Conservation (phyloP, 2,329 filamentous ascomycete genomes). For the Colletotrichum tofieldiae region DNA sequence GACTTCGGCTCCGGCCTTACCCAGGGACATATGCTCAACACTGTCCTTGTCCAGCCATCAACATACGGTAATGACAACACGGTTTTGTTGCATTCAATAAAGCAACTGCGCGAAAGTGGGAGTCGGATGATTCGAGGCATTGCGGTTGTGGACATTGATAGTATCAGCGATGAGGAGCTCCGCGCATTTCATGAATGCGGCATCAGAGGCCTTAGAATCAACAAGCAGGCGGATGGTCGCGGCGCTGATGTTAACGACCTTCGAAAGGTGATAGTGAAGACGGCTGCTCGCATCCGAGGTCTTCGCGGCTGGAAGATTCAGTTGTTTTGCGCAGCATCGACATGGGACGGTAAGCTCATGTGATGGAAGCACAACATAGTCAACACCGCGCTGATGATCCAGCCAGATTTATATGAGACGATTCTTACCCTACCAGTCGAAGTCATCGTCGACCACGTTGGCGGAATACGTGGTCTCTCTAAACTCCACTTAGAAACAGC, state of each 20-base stretch:
- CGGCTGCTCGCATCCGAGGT: background rate
- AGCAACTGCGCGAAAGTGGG: background rate
- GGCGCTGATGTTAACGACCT: conserved; percentile 11
- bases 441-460: conserved; percentile 30
- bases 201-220: conserved; percentile 8
- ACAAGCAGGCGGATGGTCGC: conserved; percentile 16
- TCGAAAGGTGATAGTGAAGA: background rate
- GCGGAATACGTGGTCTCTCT: conserved; percentile 22
- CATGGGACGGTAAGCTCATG: conserved; percentile 11
- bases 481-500: background rate
- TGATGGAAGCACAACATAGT: no score
- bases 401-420: conserved; percentile 4
- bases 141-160: conserved; percentile 17
- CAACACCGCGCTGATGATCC: no score
- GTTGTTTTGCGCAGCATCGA: conserved; percentile 4
- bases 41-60: conserved; percentile 19
- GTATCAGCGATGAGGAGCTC: background rate
- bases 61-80: conserved; percentile 25
- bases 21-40: background rate
- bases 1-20: conserved; percentile 6
- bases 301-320: conserved; percentile 17
- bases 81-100: background rate
- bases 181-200: background rate
- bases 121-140: background rate
- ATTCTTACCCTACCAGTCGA: background rate